These are phyloP conservation scores for Aspergillus awamori DNA, from an alignment of 2,329 filamentous ascomycete genomes.

Conservation along the genomic window DNA sequence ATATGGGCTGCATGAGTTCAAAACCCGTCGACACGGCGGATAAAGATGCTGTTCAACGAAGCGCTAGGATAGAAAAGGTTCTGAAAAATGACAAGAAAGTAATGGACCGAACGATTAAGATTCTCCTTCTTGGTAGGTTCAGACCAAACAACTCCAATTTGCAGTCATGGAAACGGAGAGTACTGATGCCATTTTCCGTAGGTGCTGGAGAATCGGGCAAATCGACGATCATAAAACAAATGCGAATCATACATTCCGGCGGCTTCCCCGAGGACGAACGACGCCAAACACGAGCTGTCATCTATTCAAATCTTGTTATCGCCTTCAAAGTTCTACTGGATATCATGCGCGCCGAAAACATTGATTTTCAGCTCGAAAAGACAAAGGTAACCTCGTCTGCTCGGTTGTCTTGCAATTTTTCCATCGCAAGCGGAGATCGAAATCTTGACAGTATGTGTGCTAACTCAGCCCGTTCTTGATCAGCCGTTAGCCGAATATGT, in stretches of 20 bases:
- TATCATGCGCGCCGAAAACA: conserved; percentile 83
- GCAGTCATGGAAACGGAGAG: not conserved
- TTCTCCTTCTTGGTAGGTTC: conserved; percentile 80
- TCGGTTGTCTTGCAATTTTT: not conserved
- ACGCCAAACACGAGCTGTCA: conserved; percentile 90
- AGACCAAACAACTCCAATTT: no score
- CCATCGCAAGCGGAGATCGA: not conserved
- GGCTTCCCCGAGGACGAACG: conserved; percentile 89
- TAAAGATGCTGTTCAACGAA: conserved; percentile 46
- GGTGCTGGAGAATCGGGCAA: conserved; percentile 95
- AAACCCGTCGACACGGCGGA: conserved; percentile 44
- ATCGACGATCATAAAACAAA: conserved; percentile 96
- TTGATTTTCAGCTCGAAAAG: conserved; percentile 74
- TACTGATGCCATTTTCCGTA: conserved; percentile 40
- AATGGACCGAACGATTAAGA: conserved; percentile 85
- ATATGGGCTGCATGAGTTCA: conserved; percentile 51
- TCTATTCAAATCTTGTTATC: conserved; percentile 92
- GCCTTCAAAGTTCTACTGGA: conserved; percentile 89
- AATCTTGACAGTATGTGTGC: not conserved
- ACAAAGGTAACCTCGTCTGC: conserved; percentile 66
- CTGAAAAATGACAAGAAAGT: conserved; percentile 87
- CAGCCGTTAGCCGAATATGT: conserved; percentile 79
- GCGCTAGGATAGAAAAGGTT: conserved; percentile 77
- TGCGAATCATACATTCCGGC: conserved; percentile 95
- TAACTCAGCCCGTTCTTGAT: conserved; percentile 15